A percentile compares a stretch with the other conserved stretches of the same genome.
These are phyloP conservation scores for Fraxinus latifolia DNA, from an alignment of 305 asterid species.

Conservation along the genomic window DNA sequence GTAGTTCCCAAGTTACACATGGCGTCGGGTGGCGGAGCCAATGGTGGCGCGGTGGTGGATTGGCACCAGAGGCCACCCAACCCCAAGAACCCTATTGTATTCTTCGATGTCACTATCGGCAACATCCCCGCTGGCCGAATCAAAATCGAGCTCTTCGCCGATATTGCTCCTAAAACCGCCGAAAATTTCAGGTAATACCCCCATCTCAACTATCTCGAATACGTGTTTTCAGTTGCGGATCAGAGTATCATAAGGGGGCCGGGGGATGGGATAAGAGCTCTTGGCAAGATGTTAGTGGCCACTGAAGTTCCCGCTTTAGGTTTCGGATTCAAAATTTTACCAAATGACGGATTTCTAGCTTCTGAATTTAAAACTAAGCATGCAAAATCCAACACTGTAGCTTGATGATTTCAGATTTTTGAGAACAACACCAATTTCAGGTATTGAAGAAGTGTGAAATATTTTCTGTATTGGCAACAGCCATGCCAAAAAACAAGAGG, in stretches of 20 bases:
- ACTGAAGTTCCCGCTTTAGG: not conserved
- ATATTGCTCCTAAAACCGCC: constrained; percentile 80
- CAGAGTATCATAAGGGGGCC: not conserved
- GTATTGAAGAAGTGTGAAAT: not conserved
- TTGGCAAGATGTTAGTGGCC: not conserved
- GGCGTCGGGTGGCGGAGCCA: constrained; percentile 33
- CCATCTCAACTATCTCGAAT: not conserved
- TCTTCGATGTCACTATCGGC: constrained; percentile 85
- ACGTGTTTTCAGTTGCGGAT: not conserved
- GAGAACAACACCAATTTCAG: not conserved
- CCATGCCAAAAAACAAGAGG: not conserved
- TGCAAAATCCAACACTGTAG: not conserved
- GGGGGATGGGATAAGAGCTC: not conserved
- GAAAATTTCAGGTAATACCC: constrained; percentile 72
- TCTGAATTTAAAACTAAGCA: not conserved
- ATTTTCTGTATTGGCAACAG: not conserved
- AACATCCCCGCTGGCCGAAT: constrained; percentile 89
- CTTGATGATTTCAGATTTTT: not conserved
- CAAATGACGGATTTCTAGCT: not conserved
- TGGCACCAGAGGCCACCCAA: constrained; percentile 96
- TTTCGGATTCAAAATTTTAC: not conserved
- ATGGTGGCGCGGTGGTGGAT: constrained; percentile 54
- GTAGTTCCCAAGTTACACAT: not conserved
- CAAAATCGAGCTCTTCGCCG: constrained; percentile 95
- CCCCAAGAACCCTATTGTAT: constrained; percentile 87